Percentiles rank a stretch among this genome's conserved stretches.
Evolutionary conservation across 495 filamentous ascomycete genomes (phyloP).

Genomic region (Cudoniella acicularis): DNA sequence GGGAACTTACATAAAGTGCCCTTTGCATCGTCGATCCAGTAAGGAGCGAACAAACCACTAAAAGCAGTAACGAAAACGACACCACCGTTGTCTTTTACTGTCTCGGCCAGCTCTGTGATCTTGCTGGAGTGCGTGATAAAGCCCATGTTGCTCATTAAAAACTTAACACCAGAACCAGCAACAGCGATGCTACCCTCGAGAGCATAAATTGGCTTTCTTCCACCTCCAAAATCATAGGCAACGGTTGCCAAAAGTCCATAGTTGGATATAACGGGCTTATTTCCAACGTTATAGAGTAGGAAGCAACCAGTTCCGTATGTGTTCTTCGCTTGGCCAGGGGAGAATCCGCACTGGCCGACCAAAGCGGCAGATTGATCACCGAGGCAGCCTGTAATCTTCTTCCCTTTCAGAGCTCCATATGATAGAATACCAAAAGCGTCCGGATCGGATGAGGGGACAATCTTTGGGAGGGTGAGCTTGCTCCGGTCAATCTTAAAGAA

Average conservation of each 20-base stretch:
- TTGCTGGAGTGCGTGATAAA: constrained; percentile 75
- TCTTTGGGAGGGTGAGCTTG: constrained; percentile 77
- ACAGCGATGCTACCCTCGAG: constrained; percentile 92
- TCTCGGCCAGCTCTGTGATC: constrained; percentile 77
- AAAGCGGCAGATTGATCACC: constrained; percentile 92
- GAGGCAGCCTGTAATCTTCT: constrained; percentile 81
- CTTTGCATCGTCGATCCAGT: constrained; percentile 96
- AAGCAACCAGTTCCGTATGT: constrained; percentile 97
- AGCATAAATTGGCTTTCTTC: constrained; percentile 73
- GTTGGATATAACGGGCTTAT: constrained; percentile 84
- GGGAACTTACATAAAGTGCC: constrained; percentile 55
- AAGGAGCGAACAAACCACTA: constrained; percentile 93
- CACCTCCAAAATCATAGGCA: constrained; percentile 75
- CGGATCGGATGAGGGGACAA: constrained; percentile 79
- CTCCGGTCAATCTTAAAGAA: constrained; percentile 78
- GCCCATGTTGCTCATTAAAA: constrained; percentile 84
- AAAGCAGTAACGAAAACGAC: constrained; percentile 95
- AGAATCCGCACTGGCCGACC: constrained; percentile 89
- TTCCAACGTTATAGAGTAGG: constrained; percentile 89
- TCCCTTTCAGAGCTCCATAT: constrained; percentile 64
- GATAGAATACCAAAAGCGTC: constrained; percentile 69
- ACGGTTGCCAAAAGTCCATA: constrained; percentile 88
- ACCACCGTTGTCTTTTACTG: constrained; percentile 84
- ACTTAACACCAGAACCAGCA: constrained; percentile 85
- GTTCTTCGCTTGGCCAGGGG: constrained; percentile 85